phyloP scores from a whole-genome alignment of 2,329 filamentous ascomycete genomes.

The Thermoascus crustaceus region DNA sequence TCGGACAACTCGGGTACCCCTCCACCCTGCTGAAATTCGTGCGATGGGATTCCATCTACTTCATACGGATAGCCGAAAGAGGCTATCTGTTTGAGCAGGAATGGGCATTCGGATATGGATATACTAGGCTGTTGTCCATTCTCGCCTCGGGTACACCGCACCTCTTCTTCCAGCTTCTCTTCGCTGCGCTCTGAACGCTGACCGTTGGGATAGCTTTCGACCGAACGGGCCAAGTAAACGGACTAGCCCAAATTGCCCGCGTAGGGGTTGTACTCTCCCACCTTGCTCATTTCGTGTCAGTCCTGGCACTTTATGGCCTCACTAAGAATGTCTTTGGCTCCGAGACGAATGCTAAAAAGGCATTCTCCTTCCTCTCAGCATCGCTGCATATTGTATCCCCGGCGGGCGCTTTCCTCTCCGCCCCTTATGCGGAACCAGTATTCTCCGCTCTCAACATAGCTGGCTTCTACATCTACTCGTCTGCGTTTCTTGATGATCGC shows the following conservation, averaged over 20 bases:
- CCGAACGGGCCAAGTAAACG: constrained; percentile 13
- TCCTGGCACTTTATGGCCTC: constrained; percentile 62
- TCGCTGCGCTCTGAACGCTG: constrained; percentile 9
- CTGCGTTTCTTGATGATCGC: constrained; percentile 28
- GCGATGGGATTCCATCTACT: constrained; percentile 58
- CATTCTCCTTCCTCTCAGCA: constrained; percentile 53
- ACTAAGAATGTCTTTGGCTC: constrained; percentile 48
- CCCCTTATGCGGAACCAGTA: constrained; percentile 72
- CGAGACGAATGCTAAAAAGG: constrained; percentile 19
- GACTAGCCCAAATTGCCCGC: constrained; percentile 26
- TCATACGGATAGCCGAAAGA: constrained; percentile 43
- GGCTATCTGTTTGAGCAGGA: constrained; percentile 56
- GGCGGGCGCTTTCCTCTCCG: constrained; percentile 79
- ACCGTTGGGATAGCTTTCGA: constrained; percentile 16
- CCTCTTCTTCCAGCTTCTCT: constrained; percentile 1
- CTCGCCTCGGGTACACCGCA: constrained; percentile 25
- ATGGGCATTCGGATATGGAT: constrained; percentile 57
- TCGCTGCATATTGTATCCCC: constrained; percentile 76
- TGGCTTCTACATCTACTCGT: constrained; percentile 63
- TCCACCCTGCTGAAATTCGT: constrained; percentile 39
- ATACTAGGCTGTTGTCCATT: constrained; percentile 37
- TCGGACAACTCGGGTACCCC: constrained; percentile 9
- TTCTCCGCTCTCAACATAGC: constrained; percentile 71
- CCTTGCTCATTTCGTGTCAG: constrained; percentile 66
- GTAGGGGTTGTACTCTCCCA: constrained; percentile 63